Percentiles rank a stretch among this genome's conserved stretches.
These are phyloP conservation scores for Brassica juncea DNA, from an alignment of 345 rosid genomes.

Conservation along the genomic window DNA sequence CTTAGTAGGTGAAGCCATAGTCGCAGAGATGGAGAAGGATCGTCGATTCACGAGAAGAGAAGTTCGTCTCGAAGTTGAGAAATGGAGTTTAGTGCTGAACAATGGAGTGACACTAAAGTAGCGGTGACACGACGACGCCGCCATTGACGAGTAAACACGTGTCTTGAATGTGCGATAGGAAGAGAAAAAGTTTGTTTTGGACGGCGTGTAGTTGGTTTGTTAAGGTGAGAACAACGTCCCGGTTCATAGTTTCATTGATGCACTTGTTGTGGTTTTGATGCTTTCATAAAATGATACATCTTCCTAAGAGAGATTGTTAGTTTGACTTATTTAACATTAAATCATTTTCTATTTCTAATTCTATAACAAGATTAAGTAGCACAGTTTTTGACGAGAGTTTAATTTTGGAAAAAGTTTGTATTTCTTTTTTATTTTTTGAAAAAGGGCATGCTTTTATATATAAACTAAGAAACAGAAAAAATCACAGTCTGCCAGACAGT, in stretches of 20 bases:
- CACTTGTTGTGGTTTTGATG: no score
- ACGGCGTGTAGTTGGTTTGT: neutral
- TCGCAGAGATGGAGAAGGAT: slow-evolving; percentile 42
- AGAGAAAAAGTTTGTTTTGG: neutral
- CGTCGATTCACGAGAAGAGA: slow-evolving; percentile 35
- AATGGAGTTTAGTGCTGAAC: neutral
- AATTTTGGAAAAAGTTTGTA: no score
- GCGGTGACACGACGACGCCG: slow-evolving; percentile 31
- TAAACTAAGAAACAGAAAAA: no score
- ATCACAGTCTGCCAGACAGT: no score
- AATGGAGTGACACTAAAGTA: slow-evolving; percentile 21
- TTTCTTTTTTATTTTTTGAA: no score
- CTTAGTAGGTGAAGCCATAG: slow-evolving; percentile 62
- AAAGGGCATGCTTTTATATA: no score
- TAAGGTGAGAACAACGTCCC: neutral
- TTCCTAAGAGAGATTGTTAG: no score
- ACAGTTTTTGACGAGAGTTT: no score
- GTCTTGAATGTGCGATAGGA: neutral
- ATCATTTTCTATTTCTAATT: no score
- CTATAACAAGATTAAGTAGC: no score
- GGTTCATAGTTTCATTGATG: neutral
- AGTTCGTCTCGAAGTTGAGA: slow-evolving; percentile 19
- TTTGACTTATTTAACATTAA: no score
- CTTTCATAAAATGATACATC: no score
- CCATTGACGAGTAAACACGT: slow-evolving; percentile 26